Base-by-base conservation (phyloP, 2,329 filamentous ascomycete genomes). In the Scopulariopsis brevicaulis region DNA sequence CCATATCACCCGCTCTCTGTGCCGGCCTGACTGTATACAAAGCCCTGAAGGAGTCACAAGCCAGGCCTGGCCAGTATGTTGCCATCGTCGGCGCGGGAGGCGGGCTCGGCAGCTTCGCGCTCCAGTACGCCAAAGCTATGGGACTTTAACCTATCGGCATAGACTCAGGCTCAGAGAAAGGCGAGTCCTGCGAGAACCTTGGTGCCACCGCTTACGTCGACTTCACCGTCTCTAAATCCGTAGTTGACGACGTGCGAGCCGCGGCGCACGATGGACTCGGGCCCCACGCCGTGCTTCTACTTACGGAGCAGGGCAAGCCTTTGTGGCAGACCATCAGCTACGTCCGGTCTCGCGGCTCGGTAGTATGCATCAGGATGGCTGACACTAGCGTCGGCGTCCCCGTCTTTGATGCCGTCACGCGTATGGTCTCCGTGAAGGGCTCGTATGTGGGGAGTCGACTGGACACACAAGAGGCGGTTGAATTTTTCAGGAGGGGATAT, bases 301-400 rank as follows among this genome's bases (percentile, higher is more conserved):
- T 96, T 60, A 92, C 93, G 61, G 90, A 90, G 57, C 82, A 79
- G 65, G 92, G 96, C 81, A 90, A 87, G 78, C 93, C 93, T 57
- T 96, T 96, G 84, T 90, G 96, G 76, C 92, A 96, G 77, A 93
- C 93, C 50, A 85, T 89, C 53, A 85, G 82, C 73, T 96, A 96
- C 73, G 86, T 96, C 61, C 87, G 92, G 60, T 82, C 90, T 59
- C 84, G 85, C 60, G 92, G 92, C 60, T 81, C 83, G 40, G 87
- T 96, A 67, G 82, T 96, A 62, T 93, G 89, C 73, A 94, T 97
- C 67, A 92, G 92, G 67, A 78, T 96, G 34, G 93, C 93, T 43
- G 79, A 85, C 62, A 90, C 92, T 1, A 87, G 79, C 72, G 80
- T 96, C 63, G 82, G 81, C 64, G 90, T 92, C 1, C 88, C 90